phyloP scores from a whole-genome alignment of 2,329 filamentous ascomycete genomes.

The Nemania serpens region DNA sequence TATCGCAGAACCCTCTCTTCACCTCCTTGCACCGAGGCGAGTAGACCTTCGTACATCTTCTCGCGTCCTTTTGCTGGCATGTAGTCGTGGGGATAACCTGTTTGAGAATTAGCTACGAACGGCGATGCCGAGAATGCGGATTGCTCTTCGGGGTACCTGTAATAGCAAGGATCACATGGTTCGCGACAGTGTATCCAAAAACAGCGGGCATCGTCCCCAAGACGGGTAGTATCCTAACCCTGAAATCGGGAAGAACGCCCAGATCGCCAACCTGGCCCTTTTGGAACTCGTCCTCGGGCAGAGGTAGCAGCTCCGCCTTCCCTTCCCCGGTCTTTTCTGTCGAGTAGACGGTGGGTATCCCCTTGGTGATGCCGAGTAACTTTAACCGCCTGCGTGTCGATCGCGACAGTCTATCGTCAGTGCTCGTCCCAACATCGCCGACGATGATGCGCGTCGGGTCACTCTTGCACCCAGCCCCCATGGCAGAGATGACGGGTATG shows the following conservation, averaged over 20 bases:
- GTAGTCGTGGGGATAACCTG: conserved; percentile 86
- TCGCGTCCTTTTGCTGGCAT: conserved; percentile 79
- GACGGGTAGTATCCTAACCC: conserved; percentile 92
- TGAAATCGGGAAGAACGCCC: conserved; percentile 87
- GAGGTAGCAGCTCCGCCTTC: conserved; percentile 85
- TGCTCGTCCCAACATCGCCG: conserved; percentile 86
- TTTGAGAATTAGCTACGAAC: conserved; percentile 26
- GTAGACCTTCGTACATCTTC: conserved; percentile 88
- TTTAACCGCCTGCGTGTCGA: conserved; percentile 82
- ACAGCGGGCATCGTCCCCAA: conserved; percentile 97
- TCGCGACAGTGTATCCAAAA: conserved; percentile 89
- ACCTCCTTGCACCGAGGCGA: conserved; percentile 73
- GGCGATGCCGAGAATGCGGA: not conserved
- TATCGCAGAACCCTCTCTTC: conserved; percentile 75
- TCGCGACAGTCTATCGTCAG: conserved; percentile 86
- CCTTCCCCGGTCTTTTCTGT: conserved; percentile 88
- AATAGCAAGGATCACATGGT: conserved; percentile 86
- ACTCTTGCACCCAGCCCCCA: conserved; percentile 96
- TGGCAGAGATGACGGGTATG: conserved; percentile 86
- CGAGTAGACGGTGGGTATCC: conserved; percentile 91
- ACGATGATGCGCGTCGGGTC: conserved; percentile 82
- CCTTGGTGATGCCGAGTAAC: conserved; percentile 75
- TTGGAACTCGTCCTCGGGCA: conserved; percentile 83
- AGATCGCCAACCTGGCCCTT: conserved; percentile 88
- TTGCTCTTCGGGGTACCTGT: conserved; percentile 45